Conservation (phyloP, 2,329 filamentous ascomycete species). For the Ambrosiella cleistominuta region DNA sequence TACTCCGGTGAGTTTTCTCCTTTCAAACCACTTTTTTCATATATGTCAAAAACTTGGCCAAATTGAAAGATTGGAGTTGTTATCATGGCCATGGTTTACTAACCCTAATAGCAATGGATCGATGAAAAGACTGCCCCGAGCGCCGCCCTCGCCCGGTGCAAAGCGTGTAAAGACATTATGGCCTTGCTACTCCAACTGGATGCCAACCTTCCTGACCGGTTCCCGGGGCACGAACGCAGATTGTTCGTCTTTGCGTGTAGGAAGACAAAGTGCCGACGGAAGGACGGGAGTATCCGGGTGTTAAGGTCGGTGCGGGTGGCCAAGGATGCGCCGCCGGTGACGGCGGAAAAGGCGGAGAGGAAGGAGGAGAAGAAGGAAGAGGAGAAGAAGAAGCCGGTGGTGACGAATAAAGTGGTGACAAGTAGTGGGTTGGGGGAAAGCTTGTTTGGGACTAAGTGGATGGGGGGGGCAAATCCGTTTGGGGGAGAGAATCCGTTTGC, state of each 20-base stretch:
- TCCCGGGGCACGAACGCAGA: slow-evolving; percentile 72
- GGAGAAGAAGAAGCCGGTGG: slow-evolving; percentile 21
- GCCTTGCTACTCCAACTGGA: slow-evolving; percentile 78
- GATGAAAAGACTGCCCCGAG: slow-evolving; percentile 54
- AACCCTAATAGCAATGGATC: slow-evolving; percentile 55
- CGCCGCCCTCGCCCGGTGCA: slow-evolving; percentile 64
- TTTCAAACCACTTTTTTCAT: too few relatives aligned
- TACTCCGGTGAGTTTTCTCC: slow-evolving; percentile 46
- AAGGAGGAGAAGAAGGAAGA: slow-evolving; percentile 18
- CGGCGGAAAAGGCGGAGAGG: slow-evolving; percentile 7
- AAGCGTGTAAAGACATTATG: slow-evolving; percentile 70
- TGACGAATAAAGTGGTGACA: slow-evolving; percentile 18
- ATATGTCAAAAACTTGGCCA: too few relatives aligned
- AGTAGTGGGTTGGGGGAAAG: slow-evolving; percentile 39
- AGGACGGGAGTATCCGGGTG: slow-evolving; percentile 63
- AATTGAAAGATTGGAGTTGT: neutral
- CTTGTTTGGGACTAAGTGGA: slow-evolving; percentile 47
- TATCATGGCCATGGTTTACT: slow-evolving; percentile 4
- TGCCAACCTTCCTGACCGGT: slow-evolving; percentile 70
- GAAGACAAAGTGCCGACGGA: slow-evolving; percentile 60
- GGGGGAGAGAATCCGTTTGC: slow-evolving; percentile 38
- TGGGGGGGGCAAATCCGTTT: slow-evolving; percentile 35
- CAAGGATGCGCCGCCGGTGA: slow-evolving; percentile 21
- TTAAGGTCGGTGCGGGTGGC: slow-evolving; percentile 49
- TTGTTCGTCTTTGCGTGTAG: slow-evolving; percentile 76